Evolutionary conservation across 306 rosid species (phyloP), one percentile per base, ranked within the genome.

Genomic region (Cicer judaicum): DNA sequence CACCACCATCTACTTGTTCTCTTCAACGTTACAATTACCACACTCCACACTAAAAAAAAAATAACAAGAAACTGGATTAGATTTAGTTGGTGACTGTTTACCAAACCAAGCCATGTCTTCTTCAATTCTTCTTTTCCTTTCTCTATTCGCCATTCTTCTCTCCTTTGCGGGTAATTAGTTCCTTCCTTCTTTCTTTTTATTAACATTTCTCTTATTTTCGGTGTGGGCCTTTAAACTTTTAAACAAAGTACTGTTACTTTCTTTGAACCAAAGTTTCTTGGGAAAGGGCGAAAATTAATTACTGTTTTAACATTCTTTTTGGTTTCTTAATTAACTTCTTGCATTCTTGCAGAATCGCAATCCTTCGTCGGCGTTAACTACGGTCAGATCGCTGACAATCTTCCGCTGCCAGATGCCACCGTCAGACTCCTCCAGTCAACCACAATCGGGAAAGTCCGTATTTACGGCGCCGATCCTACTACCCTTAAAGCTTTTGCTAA

Each of bases 341-440:
- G n/a, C 6, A 9, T 74, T 73, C 72, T 79, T 76, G 29, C 97
- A 94, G 99, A 79, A 2, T 88, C 97, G 1, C 92, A 94, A 55
- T 84, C 96, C 8, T 91, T 92, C 75, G 50, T 94, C 65, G 99
- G 97, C n/a, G 85, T 94, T 10, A 94, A 91, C 82, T 94, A 90
- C 54, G 99, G 97, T 61, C 93, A 86, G 55, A 21, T 81, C 59
- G 93, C 96, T 68, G 84, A 94, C 75, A 92, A 90, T 60, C 91
- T 91, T 15, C 97, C 97, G 0, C 67, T 92, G 10, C 96, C 89
- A 4, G 64, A 53, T 0, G 50, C 83, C 15, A 87, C 97, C 0
- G 88, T 80, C 0, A 74, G 42, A 8, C 93, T 93, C 21, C 89
- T 94, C 68, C 79, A 79, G 2, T 90, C 97, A 10, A 91, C 96